Evolutionary conservation across 192 early-diverging fungal genomes (phyloP), one percentile per base, ranked within the genome.

Genomic region (Linderina pennispora): DNA sequence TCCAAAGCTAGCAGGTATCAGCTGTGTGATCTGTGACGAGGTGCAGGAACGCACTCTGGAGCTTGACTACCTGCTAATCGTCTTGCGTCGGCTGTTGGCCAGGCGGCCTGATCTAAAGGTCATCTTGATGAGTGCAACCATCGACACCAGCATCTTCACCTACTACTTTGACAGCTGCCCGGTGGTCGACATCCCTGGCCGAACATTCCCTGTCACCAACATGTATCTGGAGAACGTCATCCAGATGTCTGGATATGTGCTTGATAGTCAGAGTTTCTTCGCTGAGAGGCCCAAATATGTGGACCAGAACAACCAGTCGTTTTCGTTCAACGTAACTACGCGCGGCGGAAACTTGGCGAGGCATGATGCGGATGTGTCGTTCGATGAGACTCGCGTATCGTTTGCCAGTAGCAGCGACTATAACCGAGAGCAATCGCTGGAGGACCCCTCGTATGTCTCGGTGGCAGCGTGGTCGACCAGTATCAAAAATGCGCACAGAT

Each of bases 91-190:
- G 17, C 71, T 91, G 21, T 24, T 94, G 10, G 45, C 41, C 15
- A 70, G 78, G 3, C 65, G 77, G 7, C 39, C 23, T 7, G 57
- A 76, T 24, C 58, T 94, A 0, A 70, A 78, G 46, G 58, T 94
- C 8, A 75, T 94, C 18, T 71, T 94, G 41, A 95, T 95, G 92
- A 89, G 86, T 43, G 92, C 92, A 32, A 92, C 89, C 0, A 81
- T 90, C 44, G 88, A 95, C 53, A 78, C 82, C n/a, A 52, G 79
- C 32, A 65, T 88, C 14, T 91, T 93, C 45, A 57, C 82, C 0
- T 46, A 73, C 11, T 95, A 92, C 53, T 95, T 95, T 68, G 78
- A 75, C 26, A 26, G 14, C 23, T 74, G 77, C 15, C 79, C 80
- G 3, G 71, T 78, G 6, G 56, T 84, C 34, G 76, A 77, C 22